These are phyloP conservation scores for Protomyces gravidus DNA, from an alignment of 1,139 yeast genomes.

Conservation along the genomic window DNA sequence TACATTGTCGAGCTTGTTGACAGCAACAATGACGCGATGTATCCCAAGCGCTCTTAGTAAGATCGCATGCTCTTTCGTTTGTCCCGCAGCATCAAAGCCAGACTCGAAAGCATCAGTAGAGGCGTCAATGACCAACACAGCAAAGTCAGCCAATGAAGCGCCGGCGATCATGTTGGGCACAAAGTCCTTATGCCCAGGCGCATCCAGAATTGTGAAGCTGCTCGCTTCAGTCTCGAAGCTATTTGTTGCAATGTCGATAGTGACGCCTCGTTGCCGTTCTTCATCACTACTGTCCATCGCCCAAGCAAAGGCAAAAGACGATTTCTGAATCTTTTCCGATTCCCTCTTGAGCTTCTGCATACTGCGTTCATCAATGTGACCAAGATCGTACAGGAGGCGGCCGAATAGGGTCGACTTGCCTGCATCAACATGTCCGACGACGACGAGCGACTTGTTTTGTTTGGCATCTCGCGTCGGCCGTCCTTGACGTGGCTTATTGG, in stretches of 20 bases:
- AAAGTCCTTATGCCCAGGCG: constrained; percentile 97
- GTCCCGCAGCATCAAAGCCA: constrained; percentile 83
- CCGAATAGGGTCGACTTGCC: constrained; percentile 97
- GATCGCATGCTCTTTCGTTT: constrained; percentile 87
- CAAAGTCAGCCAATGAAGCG: constrained; percentile 74
- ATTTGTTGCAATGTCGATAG: constrained; percentile 86
- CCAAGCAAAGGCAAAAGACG: constrained; percentile 96
- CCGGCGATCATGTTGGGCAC: constrained; percentile 99
- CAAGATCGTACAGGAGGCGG: constrained; percentile 71
- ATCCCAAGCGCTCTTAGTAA: constrained; percentile 81
- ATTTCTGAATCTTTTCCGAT: constrained; percentile 77
- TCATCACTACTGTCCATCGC: constrained; percentile 92
- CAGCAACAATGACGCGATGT: constrained; percentile 66
- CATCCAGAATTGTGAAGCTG: constrained; percentile 83
- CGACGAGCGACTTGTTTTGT: constrained; percentile 57
- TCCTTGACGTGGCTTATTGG: constrained; percentile 48
- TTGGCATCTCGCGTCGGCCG: constrained; percentile 40
- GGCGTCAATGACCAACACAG: constrained; percentile 71
- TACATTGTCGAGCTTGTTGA: constrained; percentile 79
- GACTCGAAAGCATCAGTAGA: constrained; percentile 82
- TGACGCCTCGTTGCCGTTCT: constrained; percentile 79
- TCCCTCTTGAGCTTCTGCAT: constrained; percentile 75
- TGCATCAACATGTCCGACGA: constrained; percentile 95
- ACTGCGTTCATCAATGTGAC: constrained; percentile 72
- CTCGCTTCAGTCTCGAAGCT: constrained; percentile 64